Percentiles rank a stretch among this genome's conserved stretches.
Evolutionary conservation across 2,329 filamentous ascomycete genomes (phyloP).

Genomic region (Aspergillus eucalypticola): DNA sequence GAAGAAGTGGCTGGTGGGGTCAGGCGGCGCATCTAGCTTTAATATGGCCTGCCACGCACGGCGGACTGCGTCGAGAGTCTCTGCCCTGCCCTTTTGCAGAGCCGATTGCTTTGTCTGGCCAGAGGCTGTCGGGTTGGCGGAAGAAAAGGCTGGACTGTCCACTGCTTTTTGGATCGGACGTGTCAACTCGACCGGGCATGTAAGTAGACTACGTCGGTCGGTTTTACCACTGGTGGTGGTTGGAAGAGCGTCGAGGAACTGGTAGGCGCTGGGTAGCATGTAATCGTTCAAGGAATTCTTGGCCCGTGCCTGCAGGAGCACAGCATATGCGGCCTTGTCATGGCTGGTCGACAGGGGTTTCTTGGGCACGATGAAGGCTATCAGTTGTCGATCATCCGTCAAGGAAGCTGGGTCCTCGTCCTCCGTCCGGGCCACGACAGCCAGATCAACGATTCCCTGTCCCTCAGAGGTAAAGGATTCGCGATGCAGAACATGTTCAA

Average conservation of each 20-base stretch:
- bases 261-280: conserved; percentile 6
- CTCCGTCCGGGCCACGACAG: not conserved
- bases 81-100: not conserved
- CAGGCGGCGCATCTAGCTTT: not conserved
- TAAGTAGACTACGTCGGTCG: not conserved
- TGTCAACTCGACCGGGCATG: not conserved
- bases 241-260: not conserved
- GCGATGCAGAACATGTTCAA: not conserved
- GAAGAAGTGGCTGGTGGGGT: conserved; percentile 1
- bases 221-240: conserved; percentile 4
- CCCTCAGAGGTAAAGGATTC: not conserved
- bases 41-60: not conserved
- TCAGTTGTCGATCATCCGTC: conserved; percentile 3
- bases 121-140: not conserved
- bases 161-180: not conserved
- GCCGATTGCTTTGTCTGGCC: not conserved
- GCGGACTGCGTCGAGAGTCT: not conserved
- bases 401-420: not conserved
- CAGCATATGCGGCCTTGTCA: not conserved
- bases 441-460: not conserved
- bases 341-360: not conserved
- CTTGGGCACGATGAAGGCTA: conserved; percentile 5
- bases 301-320: not conserved
- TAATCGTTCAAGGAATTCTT: not conserved
- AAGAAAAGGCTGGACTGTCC: not conserved